These are phyloP conservation scores for Protomyces macrosporus DNA, from an alignment of 1,139 yeast species.

Conservation along the genomic window DNA sequence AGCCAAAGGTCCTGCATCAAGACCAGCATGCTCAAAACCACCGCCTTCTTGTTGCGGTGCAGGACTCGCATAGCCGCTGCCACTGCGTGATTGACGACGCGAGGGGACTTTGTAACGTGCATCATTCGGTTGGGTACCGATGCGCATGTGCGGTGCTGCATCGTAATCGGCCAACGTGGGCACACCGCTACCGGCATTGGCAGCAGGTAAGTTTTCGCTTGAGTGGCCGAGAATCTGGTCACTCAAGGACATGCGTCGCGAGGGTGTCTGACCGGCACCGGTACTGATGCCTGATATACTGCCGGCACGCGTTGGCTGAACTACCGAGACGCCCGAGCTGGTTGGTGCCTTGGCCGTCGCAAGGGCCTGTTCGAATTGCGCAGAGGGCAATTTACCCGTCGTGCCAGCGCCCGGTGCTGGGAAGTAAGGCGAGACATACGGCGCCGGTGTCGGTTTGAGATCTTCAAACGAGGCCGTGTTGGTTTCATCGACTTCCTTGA, in stretches of 20 bases:
- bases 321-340: neutral
- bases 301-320: constrained; percentile 12
- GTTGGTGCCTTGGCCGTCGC: neutral
- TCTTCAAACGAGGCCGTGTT: constrained; percentile 3
- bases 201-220: constrained; percentile 1
- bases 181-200: neutral
- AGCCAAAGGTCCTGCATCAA: constrained; percentile 19
- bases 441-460: neutral
- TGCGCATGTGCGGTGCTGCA: constrained; percentile 21
- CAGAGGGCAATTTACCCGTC: constrained; percentile 15
- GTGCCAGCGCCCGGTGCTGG: constrained; percentile 26
- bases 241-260: constrained; percentile 15
- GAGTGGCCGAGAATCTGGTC: constrained; percentile 13
- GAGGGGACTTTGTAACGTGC: constrained; percentile 21
- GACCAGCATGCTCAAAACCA: constrained; percentile 10
- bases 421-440: constrained; percentile 20
- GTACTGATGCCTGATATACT: neutral
- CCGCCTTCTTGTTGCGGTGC: constrained; percentile 2
- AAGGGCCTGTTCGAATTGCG: neutral
- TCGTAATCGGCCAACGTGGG: constrained; percentile 8
- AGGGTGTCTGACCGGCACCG: constrained; percentile 9
- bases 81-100: constrained; percentile 12
- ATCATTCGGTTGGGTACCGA: constrained; percentile 23
- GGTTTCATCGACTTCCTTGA: constrained; percentile 2
- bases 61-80: constrained; percentile 7